A percentile compares a stretch with the other conserved stretches of the same genome.
Evolutionary conservation across 139 green algal genomes (phyloP).

Genomic region (Chlorella sp.): DNA sequence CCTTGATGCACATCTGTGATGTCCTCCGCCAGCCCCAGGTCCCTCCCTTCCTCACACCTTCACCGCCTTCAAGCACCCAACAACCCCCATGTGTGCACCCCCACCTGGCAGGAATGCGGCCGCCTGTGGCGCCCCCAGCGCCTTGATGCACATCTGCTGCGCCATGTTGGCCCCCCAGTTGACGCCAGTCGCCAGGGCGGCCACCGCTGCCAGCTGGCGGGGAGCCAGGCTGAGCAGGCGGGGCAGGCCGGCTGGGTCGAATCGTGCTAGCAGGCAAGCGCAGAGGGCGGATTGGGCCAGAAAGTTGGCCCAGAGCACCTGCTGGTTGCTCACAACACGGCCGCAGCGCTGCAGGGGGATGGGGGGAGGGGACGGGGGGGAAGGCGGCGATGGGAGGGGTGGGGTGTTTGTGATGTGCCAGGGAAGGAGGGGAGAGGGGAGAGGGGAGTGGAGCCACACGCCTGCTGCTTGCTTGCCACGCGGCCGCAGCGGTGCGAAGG

Average conservation of each 20-base stretch:
- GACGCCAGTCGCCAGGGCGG: background rate
- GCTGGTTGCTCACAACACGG: background rate
- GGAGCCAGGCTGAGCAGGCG: background rate
- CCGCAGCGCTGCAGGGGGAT: background rate
- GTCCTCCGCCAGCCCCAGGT: no score
- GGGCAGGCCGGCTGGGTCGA: background rate
- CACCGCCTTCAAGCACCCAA: no score
- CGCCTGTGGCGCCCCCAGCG: constrained; percentile 1
- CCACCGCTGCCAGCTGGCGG: background rate
- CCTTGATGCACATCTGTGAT: background rate
- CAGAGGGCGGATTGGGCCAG: background rate
- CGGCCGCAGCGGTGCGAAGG: no score
- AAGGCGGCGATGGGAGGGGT: background rate
- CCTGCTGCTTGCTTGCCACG: no score
- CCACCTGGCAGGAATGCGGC: constrained; percentile 23
- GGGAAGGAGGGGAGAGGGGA: no score
- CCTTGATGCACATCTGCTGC: constrained; percentile 20
- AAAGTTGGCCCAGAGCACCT: constrained; percentile 18
- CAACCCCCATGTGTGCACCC: no score
- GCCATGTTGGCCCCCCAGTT: constrained; percentile 21
- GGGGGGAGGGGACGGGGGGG: background rate
- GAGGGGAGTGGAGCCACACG: no score
- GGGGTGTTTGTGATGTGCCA: background rate
- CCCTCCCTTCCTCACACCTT: no score
- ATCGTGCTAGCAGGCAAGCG: background rate